Evolutionary conservation across 2,329 filamentous ascomycete genomes (phyloP), one percentile per base, ranked within the genome.

Genomic region (Colletotrichum tropicale): DNA sequence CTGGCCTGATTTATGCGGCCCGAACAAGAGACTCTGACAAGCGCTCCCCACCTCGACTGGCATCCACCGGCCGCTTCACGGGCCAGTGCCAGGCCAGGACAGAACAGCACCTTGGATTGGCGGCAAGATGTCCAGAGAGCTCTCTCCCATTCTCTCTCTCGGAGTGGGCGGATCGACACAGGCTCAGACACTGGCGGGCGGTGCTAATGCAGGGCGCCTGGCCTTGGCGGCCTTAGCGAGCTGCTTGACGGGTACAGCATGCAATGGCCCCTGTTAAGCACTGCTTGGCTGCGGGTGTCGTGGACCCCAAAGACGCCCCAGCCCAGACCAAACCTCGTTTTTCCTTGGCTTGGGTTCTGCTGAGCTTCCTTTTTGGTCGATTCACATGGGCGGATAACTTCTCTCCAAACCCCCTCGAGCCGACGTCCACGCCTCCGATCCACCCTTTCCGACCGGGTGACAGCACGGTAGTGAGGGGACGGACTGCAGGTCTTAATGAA

Each of bases 171-270:
- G 64, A 75, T 73, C 65, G 48, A 65, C 64, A 52, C 62, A 76
- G n/a, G 74, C 48, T 74, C 74, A 60, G 43, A 76, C 70, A 66
- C 74, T 69, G 48, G 64, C 34, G 74, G 43, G 70, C 64, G 36
- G 58, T 74, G 58, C 74, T 69, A 74, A 73, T 74, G 74, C 74
- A 74, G 74, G 74, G 74, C 74, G 65, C 64, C 73, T 68, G 30
- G 70, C 52, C 73, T 75, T 72, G 73, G 73, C 71, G 71, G 34
- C 32, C 30, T 71, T 75, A 71, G 72, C 73, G 73, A 67, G 62
- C 62, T 67, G 28, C 56, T 30, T 56, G 67, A 75, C 69, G 69
- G 64, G 38, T 58, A 72, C 69, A 73, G 73, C 62, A 72, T 71
- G 68, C 69, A 61, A 74, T 36, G 36, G 32, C 61, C 68, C 68